Evolutionary conservation across 352 stramenopile species (phyloP), one percentile per base, ranked within the genome.

Genomic region (Globisporangium polare): DNA sequence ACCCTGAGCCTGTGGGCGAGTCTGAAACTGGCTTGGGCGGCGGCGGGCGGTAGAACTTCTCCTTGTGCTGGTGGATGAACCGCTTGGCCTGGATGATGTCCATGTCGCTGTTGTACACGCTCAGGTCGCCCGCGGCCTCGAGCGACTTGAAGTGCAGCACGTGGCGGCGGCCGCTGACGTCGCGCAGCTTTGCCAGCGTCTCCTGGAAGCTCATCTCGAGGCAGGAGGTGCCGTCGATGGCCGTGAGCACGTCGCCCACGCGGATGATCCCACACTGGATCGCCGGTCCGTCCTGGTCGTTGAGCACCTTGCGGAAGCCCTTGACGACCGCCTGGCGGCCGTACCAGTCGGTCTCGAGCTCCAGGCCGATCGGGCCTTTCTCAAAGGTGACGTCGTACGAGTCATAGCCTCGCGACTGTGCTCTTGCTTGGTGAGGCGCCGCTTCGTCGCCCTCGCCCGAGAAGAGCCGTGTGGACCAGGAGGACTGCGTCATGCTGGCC

Each of bases 61-160:
- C 72, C 42, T 94, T 94, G 78, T 94, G 76, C 59, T 90, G 58
- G 53, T 92, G 77, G 53, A 92, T 92, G 31, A 89, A 88, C 50
- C 75, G 76, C 55, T 86, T 86, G 4, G 84, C 84, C 47, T 87
- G 70, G 9, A 83, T 71, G 42, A 91, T 68, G 46, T 89, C 84
- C 20, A 73, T 66, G 57, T 89, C 80, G 26, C 74, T 77, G 49
- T 72, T 77, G 66, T 87, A 89, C 27, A 86, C 63, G 61, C 79
- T 89, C 47, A 89, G 68, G 53, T 94, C 82, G 0, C 83, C 79
- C 8, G 75, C 78, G 9, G 73, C 69, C 54, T 87, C 78, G 9
- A 90, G 77, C 0, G 80, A 90, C 54, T 88, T 89, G 56, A 94
- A 94, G 53, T 90, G 84, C 50, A 94, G 68, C 26, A 71, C 77